Evolutionary conservation across 352 stramenopile species (phyloP).

Genomic region (Phytophthora capsici): DNA sequence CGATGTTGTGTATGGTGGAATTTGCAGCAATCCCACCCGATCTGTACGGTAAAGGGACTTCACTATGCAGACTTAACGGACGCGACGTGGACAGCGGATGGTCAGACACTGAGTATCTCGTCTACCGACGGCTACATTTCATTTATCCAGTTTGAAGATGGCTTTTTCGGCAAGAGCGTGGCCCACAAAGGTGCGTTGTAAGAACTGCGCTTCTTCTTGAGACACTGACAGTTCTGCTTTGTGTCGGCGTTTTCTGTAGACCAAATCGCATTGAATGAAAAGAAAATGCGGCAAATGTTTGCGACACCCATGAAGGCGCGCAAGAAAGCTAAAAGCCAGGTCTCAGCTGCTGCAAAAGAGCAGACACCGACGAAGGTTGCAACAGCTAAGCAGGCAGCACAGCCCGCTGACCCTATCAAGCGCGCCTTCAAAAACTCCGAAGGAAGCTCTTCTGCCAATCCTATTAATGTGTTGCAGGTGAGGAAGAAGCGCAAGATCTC

Average conservation of each 20-base stretch:
- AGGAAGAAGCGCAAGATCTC: constrained; percentile 87
- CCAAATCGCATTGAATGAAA: constrained; percentile 51
- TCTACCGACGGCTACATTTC: constrained; percentile 97
- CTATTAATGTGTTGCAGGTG: constrained; percentile 76
- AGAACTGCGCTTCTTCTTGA: not conserved
- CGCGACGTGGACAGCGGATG: constrained; percentile 92
- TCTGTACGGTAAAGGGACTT: constrained; percentile 91
- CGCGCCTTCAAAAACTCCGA: constrained; percentile 31
- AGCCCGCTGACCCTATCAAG: constrained; percentile 25
- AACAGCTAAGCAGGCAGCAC: constrained; percentile 38
- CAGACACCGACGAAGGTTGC: constrained; percentile 24
- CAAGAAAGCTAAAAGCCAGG: constrained; percentile 56
- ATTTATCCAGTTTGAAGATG: constrained; percentile 91
- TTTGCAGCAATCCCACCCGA: constrained; percentile 73
- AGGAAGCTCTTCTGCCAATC: constrained; percentile 14
- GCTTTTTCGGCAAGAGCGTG: constrained; percentile 76
- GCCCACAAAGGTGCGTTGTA: constrained; percentile 28
- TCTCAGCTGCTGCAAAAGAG: constrained; percentile 20
- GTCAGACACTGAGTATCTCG: constrained; percentile 92
- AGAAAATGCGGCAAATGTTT: constrained; percentile 67
- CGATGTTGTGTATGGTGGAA: not conserved
- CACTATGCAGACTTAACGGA: constrained; percentile 97
- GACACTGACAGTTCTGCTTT: not conserved
- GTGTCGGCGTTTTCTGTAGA: constrained; percentile 32
- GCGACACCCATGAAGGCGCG: constrained; percentile 61